Conservation (phyloP, 805 yeast genomes). For the Saccharomyces mikatae region DNA sequence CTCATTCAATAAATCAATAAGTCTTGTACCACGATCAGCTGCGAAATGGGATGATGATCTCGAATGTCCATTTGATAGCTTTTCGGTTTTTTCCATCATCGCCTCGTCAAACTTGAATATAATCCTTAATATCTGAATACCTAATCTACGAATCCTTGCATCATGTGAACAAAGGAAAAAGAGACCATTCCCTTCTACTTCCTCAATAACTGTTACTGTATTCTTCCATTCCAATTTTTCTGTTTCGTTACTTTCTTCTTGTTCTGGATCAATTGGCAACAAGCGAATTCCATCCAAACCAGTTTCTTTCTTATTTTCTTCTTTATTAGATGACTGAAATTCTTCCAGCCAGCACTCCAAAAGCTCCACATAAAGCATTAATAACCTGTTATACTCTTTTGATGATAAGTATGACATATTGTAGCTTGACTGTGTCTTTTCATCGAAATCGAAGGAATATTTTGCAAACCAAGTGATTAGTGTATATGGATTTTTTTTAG, state of each 20-base stretch:
- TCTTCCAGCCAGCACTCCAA: constrained; percentile 76
- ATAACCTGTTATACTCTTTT: constrained; percentile 47
- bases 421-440: constrained; percentile 48
- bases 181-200: constrained; percentile 90
- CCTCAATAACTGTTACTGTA: constrained; percentile 80
- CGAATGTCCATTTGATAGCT: constrained; percentile 31
- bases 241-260: constrained; percentile 27
- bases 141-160: constrained; percentile 61
- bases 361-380: constrained; percentile 70
- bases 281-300: constrained; percentile 28
- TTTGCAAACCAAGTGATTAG: constrained; percentile 70
- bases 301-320: constrained; percentile 24
- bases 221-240: constrained; percentile 72
- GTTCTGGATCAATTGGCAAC: constrained; percentile 12
- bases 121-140: constrained; percentile 63
- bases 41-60: constrained; percentile 57
- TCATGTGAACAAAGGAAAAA: constrained; percentile 89
- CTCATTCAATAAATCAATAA: constrained; percentile 68
- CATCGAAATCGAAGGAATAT: constrained; percentile 72
- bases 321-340: constrained; percentile 36
- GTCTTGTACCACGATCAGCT: constrained; percentile 68
- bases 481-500: constrained; percentile 58
- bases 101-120: constrained; percentile 86
- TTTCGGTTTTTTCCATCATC: constrained; percentile 44
- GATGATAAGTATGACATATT: constrained; percentile 55